Base-by-base conservation (phyloP, 75 land plant genomes). In the Chamaecyparis obtusa region DNA sequence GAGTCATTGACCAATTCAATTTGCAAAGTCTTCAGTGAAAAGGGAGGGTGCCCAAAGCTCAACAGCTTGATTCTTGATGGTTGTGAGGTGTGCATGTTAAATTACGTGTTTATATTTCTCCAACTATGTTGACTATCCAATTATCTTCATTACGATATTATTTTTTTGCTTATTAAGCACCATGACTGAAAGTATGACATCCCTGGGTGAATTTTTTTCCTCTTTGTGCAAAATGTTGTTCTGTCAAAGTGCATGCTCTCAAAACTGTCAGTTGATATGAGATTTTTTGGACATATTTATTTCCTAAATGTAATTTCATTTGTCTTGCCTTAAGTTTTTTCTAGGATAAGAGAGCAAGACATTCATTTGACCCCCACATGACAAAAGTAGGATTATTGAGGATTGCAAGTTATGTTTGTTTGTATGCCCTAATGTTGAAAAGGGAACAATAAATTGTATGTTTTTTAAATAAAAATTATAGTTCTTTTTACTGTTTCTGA, bases 41-140 rank as follows among this genome's bases (percentile, higher is more conserved):
- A 93, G 48, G 99, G 98, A 76, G 99, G 99, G 72, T 98, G 99
- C 85, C 99, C 99, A 24, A 91, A 90, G 93, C 92, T 98, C 41
- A 95, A 86, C 56, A 89, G 93, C 14, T 88, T 98, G 87, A 89
- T 92, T 87, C 94, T 98, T 54, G 99, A 96, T 86, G 94, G 92
- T 72, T 98, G 99, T 86, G 96, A 98, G 96, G 99, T 96, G 87
- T 88, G 46, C n/a, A 24, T 64, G 30, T 33, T 33, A 74, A 33
- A 74, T 74, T 74, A 33, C 3, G 11, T 30, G 76, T 14, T 74
- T 14, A 74, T 74, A 27, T 27, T 64, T 64, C n/a, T 60, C 24
- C 67, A 60, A 21, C 35, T 32, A n/a, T 10, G 14, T 72, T 72
- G 32, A 32, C 15, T 74, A 32, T 10, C 16, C 16, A 74, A 74